phyloP scores from a whole-genome alignment of 2,329 filamentous ascomycete genomes.

The Fusarium paranaense region DNA sequence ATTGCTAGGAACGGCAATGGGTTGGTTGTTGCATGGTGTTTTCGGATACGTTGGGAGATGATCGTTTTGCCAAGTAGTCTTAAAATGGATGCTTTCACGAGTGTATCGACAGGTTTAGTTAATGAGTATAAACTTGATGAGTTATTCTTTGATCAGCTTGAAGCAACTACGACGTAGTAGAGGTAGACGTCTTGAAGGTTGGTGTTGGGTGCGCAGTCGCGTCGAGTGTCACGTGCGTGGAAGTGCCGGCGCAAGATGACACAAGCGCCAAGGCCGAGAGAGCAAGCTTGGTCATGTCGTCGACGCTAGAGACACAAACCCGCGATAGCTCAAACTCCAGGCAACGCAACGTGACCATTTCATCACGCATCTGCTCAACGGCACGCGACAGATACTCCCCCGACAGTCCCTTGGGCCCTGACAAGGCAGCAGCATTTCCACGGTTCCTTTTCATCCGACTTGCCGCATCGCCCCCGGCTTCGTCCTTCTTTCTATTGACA shows the following conservation, averaged over 20 bases:
- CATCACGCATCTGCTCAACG: conserved; percentile 36
- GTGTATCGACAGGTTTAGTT: neutral
- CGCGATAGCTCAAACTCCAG: conserved; percentile 38
- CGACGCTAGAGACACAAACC: conserved; percentile 29
- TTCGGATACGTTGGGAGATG: conserved; percentile 20
- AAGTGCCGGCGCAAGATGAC: conserved; percentile 45
- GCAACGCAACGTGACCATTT: conserved; percentile 43
- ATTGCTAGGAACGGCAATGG: conserved; percentile 15
- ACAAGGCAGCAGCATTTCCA: neutral
- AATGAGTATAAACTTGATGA: neutral
- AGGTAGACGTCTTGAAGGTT: neutral
- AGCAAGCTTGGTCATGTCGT: conserved; percentile 43
- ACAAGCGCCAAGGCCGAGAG: conserved; percentile 43
- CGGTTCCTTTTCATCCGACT: conserved; percentile 18
- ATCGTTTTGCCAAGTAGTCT: conserved; percentile 15
- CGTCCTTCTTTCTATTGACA: neutral
- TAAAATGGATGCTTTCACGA: neutral
- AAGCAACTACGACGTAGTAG: neutral
- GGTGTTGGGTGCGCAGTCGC: neutral
- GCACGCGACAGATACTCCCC: conserved; percentile 18
- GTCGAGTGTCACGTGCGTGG: conserved; percentile 46
- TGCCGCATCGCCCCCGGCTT: conserved; percentile 2
- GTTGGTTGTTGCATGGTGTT: conserved; percentile 36
- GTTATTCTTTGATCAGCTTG: neutral
- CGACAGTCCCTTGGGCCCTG: neutral